Percentiles rank a stretch among this genome's conserved stretches.
Conservation (phyloP, 495 filamentous ascomycete species). For the Xanthoparmelia taractica region DNA sequence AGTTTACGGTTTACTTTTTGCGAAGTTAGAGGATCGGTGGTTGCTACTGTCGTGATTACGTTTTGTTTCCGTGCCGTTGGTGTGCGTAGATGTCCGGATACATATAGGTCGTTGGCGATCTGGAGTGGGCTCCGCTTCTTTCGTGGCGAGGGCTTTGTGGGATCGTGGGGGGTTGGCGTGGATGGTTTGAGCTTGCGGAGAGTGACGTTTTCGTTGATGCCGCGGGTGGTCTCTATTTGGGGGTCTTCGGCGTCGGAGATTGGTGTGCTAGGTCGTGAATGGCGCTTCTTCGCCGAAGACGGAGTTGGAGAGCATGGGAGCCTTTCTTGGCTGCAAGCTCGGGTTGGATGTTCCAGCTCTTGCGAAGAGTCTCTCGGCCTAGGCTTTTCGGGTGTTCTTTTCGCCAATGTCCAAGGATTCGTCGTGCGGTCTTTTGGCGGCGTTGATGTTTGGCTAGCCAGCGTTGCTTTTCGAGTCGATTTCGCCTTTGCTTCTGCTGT, state of each 20-base stretch:
- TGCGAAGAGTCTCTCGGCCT: conserved; percentile 18
- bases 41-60: too few species aligned
- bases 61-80: not conserved
- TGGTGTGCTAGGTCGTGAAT: conserved; percentile 13
- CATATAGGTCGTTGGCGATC: not conserved
- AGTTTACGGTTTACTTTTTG: conserved; percentile 16
- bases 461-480: not conserved
- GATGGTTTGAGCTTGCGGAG: not conserved
- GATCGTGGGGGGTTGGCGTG: conserved; percentile 3
- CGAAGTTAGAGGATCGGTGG: not conserved
- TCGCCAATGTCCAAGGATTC: conserved; percentile 23
- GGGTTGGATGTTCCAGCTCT: conserved; percentile 3
- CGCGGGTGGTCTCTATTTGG: not conserved
- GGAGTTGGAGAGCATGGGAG: not conserved
- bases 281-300: conserved; percentile 9
- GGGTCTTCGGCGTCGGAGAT: conserved; percentile 1
- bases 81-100: not conserved
- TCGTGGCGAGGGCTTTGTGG: conserved; percentile 1
- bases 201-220: not conserved
- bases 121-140: conserved; percentile 20
- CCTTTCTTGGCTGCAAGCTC: not conserved
- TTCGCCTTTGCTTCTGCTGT: not conserved
- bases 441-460: not conserved
- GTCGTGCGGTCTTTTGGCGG: conserved; percentile 7
- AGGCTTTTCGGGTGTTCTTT: conserved; percentile 18